Percentiles rank a stretch among this genome's conserved stretches.
phyloP scores from a whole-genome alignment of 257 asterid species.

The Catharanthus roseus region DNA sequence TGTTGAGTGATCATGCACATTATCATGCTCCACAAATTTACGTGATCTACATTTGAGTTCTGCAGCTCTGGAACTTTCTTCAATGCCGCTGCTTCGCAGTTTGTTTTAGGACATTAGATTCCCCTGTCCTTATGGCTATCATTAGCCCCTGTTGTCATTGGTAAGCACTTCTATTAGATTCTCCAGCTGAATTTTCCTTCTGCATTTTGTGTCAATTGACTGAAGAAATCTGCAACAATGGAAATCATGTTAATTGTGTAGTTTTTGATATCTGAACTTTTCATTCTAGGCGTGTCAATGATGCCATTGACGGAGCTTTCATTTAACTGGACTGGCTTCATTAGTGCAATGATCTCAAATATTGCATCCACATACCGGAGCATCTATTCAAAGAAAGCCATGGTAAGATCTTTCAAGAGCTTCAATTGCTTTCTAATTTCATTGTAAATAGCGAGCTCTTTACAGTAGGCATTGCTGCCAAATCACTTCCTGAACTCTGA shows the following conservation, averaged over 20 bases:
- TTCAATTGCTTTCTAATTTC: not conserved
- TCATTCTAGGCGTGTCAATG: slow-evolving; percentile 49
- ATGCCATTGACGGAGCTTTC: slow-evolving; percentile 59
- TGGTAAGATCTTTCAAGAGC: slow-evolving; percentile 33
- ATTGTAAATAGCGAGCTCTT: not conserved
- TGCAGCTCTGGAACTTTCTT: slow-evolving; percentile 61
- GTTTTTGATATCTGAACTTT: slow-evolving; percentile 1
- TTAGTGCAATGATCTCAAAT: slow-evolving; percentile 60
- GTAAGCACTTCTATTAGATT: slow-evolving; percentile 18
- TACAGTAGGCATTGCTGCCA: not conserved
- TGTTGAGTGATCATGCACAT: not conserved
- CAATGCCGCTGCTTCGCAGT: slow-evolving; percentile 61
- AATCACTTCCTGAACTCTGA: no score
- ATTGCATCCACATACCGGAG: slow-evolving; percentile 60
- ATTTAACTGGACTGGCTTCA: slow-evolving; percentile 59
- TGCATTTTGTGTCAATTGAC: not conserved
- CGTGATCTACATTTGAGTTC: not conserved
- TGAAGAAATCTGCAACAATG: not conserved
- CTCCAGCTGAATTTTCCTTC: no score
- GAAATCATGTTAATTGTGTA: not conserved
- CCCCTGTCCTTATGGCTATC: slow-evolving; percentile 52
- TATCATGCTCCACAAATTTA: not conserved
- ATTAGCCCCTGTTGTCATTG: slow-evolving; percentile 51
- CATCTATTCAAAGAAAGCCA: slow-evolving; percentile 62
- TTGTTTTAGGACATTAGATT: slow-evolving; percentile 51